These are phyloP conservation scores for Aspergillus udagawae DNA, from an alignment of 2,329 filamentous ascomycete genomes.

Conservation along the genomic window DNA sequence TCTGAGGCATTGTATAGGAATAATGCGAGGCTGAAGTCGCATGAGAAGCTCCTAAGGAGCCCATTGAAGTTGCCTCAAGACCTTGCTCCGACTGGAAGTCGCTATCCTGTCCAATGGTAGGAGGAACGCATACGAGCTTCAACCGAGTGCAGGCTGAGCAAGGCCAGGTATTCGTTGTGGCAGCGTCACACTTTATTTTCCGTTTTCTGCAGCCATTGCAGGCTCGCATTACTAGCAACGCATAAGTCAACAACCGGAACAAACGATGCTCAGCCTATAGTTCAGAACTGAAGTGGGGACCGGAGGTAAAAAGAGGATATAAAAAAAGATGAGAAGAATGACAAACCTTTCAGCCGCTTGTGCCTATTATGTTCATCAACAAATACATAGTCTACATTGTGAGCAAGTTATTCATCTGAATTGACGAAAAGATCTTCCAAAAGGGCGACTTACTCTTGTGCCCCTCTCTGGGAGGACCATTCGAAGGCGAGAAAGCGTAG, in stretches of 20 bases:
- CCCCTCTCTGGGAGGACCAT: slow-evolving; percentile 64
- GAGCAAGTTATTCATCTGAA: slow-evolving; percentile 7
- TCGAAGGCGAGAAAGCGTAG: slow-evolving; percentile 70
- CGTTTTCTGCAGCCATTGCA: slow-evolving; percentile 91
- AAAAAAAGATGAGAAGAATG: neutral
- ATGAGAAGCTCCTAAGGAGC: slow-evolving; percentile 26
- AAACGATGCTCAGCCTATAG: neutral
- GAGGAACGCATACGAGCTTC: slow-evolving; percentile 89
- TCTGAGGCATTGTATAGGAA: slow-evolving; percentile 51
- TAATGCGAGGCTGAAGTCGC: slow-evolving; percentile 48
- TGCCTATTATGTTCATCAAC: slow-evolving; percentile 98
- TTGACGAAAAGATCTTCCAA: neutral
- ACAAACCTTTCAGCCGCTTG: slow-evolving; percentile 85
- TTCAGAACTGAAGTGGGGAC: neutral
- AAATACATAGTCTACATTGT: slow-evolving; percentile 82
- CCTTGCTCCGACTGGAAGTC: slow-evolving; percentile 31
- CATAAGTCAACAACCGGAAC: slow-evolving; percentile 9
- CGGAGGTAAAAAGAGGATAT: neutral
- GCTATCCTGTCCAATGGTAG: slow-evolving; percentile 73
- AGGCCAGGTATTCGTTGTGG: slow-evolving; percentile 95
- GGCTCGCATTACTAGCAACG: slow-evolving; percentile 79
- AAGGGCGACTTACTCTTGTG: slow-evolving; percentile 67
- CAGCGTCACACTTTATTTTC: slow-evolving; percentile 98
- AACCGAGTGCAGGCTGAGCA: slow-evolving; percentile 89
- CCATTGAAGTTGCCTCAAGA: slow-evolving; percentile 21